phyloP scores from a whole-genome alignment of 495 filamentous ascomycete genomes.

The Beverwykella pulmonaria region DNA sequence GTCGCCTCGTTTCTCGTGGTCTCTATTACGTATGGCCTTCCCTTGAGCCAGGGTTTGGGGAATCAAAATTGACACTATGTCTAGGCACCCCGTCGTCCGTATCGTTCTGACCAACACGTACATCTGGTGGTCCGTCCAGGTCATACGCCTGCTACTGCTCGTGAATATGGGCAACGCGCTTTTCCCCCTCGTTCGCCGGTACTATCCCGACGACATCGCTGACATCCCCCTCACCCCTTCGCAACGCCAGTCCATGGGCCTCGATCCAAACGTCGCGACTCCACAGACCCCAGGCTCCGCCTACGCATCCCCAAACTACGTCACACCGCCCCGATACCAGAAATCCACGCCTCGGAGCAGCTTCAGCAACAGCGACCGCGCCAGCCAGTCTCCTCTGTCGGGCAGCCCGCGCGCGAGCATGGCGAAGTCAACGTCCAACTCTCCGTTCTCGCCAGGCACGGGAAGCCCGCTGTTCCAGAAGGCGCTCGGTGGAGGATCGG shows the following conservation, averaged over 20 bases:
- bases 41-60: constrained; percentile 16
- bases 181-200: constrained; percentile 65
- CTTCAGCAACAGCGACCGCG: constrained; percentile 46
- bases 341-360: constrained; percentile 62
- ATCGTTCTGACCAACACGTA: constrained; percentile 8
- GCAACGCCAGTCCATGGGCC: constrained; percentile 81
- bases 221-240: constrained; percentile 91
- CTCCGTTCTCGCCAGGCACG: constrained; percentile 51
- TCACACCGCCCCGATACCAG: constrained; percentile 86
- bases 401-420: constrained; percentile 44
- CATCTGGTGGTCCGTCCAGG: neutral
- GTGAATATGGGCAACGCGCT: constrained; percentile 68
- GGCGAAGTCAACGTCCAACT: constrained; percentile 16
- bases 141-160: constrained; percentile 60
- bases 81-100: constrained; percentile 20
- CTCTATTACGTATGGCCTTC: constrained; percentile 19
- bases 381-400: constrained; percentile 58
- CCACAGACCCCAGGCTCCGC: constrained; percentile 61
- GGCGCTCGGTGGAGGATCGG: constrained; percentile 55
- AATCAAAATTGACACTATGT: neutral
- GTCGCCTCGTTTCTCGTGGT: constrained; percentile 14
- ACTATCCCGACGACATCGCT: constrained; percentile 67
- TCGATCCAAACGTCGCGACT: constrained; percentile 75
- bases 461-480: constrained; percentile 73
- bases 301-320: constrained; percentile 56